These are phyloP conservation scores for Trifolium pratense DNA, from an alignment of 306 rosid species.

Conservation along the genomic window DNA sequence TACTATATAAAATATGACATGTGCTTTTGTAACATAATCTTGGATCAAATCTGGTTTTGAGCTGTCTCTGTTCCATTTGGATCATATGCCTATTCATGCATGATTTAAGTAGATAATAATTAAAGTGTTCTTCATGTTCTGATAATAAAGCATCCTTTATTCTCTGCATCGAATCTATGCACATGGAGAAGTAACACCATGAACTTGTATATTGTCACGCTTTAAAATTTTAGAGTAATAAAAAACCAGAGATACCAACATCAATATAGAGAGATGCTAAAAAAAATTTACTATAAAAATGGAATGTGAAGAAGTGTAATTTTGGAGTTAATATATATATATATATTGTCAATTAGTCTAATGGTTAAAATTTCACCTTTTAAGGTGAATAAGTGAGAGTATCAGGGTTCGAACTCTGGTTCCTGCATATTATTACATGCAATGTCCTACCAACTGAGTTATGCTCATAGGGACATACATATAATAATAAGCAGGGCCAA, in stretches of 20 bases:
- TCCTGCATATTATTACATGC: too few species aligned
- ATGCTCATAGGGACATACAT: too few species aligned
- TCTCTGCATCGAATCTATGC: conserved; percentile 44
- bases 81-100: conserved; percentile 11
- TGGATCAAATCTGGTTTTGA: conserved; percentile 41
- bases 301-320: too few species aligned
- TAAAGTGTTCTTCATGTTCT: conserved; percentile 21
- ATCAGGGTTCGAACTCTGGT: too few species aligned
- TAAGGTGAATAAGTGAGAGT: too few species aligned
- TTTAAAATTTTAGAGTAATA: neutral
- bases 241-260: too few species aligned
- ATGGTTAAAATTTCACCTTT: too few species aligned
- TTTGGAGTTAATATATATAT: too few species aligned
- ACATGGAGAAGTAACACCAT: conserved; percentile 25
- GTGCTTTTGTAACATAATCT: conserved; percentile 43
- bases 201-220: neutral
- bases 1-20: conserved; percentile 28
- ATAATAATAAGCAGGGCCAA: too few species aligned
- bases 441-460: too few species aligned
- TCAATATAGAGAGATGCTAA: neutral
- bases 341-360: too few species aligned
- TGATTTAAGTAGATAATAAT: conserved; percentile 35
- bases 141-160: conserved; percentile 34
- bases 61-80: conserved; percentile 39
- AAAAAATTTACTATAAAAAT: too few species aligned